Percentiles rank a stretch among this genome's conserved stretches.
Evolutionary conservation across 495 filamentous ascomycete genomes (phyloP).

Genomic region (Tuber microsphaerosporum): DNA sequence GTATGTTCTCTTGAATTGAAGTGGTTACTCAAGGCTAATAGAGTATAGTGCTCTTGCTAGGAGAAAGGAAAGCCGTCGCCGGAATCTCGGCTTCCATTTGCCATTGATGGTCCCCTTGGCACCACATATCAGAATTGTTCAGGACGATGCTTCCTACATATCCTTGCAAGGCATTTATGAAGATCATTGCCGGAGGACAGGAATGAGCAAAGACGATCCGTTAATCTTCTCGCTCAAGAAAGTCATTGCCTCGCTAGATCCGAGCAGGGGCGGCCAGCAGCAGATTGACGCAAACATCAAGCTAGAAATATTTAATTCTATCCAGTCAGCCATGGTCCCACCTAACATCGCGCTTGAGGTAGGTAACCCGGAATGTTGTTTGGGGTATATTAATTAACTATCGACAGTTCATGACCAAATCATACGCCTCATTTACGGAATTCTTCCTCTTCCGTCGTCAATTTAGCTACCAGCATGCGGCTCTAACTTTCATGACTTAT

Average conservation of each 20-base stretch:
- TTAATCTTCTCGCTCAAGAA: slow-evolving; percentile 92
- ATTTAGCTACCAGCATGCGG: slow-evolving; percentile 92
- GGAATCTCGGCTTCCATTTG: slow-evolving; percentile 91
- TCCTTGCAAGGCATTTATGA: slow-evolving; percentile 90
- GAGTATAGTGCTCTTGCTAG: slow-evolving; percentile 53
- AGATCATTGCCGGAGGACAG: slow-evolving; percentile 80
- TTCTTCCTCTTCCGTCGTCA: slow-evolving; percentile 98
- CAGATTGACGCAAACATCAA: slow-evolving; percentile 50
- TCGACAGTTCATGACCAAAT: slow-evolving; percentile 67
- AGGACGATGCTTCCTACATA: slow-evolving; percentile 91
- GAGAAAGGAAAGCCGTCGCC: slow-evolving; percentile 85
- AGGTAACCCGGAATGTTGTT: slow-evolving; percentile 2
- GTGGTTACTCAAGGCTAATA: background rate
- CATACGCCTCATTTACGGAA: slow-evolving; percentile 80
- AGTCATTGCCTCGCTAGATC: slow-evolving; percentile 65
- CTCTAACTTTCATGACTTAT: slow-evolving; percentile 97
- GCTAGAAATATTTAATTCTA: slow-evolving; percentile 79
- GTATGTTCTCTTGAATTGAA: slow-evolving; percentile 44
- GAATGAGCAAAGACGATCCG: slow-evolving; percentile 87
- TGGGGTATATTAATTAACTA: slow-evolving; percentile 16
- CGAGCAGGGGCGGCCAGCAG: slow-evolving; percentile 46
- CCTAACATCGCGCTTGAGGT: slow-evolving; percentile 64
- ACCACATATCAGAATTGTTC: slow-evolving; percentile 84
- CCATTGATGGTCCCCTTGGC: slow-evolving; percentile 91
- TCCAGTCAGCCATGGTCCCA: slow-evolving; percentile 85